Base-by-base conservation (phyloP, 331 rosid species). In the Ulmus americana region DNA sequence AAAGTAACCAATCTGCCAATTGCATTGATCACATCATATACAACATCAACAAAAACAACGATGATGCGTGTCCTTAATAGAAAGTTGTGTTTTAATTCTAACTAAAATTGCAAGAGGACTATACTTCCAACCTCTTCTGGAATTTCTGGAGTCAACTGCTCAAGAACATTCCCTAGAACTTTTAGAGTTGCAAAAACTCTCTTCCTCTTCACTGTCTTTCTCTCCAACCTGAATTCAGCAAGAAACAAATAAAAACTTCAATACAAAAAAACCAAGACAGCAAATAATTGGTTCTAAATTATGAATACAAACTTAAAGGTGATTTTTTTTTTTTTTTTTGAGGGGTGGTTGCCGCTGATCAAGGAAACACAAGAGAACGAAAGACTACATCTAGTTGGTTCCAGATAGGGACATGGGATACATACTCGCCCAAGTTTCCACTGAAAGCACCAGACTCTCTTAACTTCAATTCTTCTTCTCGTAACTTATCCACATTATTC, bases 341-440 rank as follows among this genome's bases (percentile, higher is more conserved):
- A 28, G 4, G 35, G 35, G 3, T 28, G 35, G 35, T 28, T 28
- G 35, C 35, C 35, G 35, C 35, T 35, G 39, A 35, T 38, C 35
- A 9, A 38, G 15, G 5, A 11, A 55, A 55, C 42, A 44, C 39
- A 16, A 53, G 54, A 8, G 52, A 52, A 51, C 5, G 46, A 74
- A 52, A 39, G 35, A 7, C 1, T 40, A 61, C 1, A 4, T 15
- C 13, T 38, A 65, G 35, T 53, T 44, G 61, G 40, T 7, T 43
- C 45, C 62, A 65, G 6, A 52, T 18, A 48, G 63, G 39, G 65
- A 14, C 16, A 4, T 28, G 14, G 77, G 53, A 67, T 71, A 85
- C 97, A 56, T 87, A 92, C 97, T 92, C 98, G 71, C 95, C 83
- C 69, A 92, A 87, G 79, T 87, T 80, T 72, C 87, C 91, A 59